Evolutionary conservation across 2,329 filamentous ascomycete species (phyloP).

Genomic region (Falciphora oryzae): DNA sequence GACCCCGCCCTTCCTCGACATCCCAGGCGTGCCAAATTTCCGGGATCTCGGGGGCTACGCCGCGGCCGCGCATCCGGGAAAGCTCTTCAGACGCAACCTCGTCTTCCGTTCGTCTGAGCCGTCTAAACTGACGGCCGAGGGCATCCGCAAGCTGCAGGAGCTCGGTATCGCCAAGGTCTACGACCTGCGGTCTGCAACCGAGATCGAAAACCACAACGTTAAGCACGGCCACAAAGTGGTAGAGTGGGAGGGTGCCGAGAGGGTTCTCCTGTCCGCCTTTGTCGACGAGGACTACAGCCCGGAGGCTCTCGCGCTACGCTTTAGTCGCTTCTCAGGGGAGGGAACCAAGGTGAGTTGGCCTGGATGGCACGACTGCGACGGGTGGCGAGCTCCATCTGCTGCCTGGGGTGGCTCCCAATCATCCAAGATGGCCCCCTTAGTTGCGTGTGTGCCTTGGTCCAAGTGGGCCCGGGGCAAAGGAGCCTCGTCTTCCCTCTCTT

Average conservation of each 20-base stretch:
- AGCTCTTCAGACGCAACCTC: constrained; percentile 22
- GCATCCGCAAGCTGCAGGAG: constrained; percentile 42
- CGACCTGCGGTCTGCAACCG: constrained; percentile 59
- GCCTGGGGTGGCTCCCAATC: neutral
- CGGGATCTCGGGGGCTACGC: constrained; percentile 60
- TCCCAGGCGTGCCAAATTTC: constrained; percentile 61
- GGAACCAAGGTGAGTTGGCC: constrained; percentile 34
- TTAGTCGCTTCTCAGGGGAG: constrained; percentile 52
- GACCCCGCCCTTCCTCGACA: constrained; percentile 41
- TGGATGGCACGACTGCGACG: neutral
- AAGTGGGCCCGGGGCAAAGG: neutral
- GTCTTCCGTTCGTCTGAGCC: constrained; percentile 67
- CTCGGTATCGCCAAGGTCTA: constrained; percentile 61
- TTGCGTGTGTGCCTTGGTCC: neutral
- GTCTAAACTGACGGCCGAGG: constrained; percentile 47
- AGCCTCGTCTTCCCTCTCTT: neutral
- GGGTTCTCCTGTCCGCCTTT: constrained; percentile 62
- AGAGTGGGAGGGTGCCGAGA: constrained; percentile 44
- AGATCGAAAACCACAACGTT: constrained; percentile 43
- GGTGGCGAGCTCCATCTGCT: too few species aligned
- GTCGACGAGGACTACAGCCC: constrained; percentile 54
- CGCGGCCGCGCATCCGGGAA: constrained; percentile 19
- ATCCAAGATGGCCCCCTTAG: too few species aligned
- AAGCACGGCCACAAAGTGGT: constrained; percentile 29
- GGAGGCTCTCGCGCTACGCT: constrained; percentile 55